Percentiles rank a stretch among this genome's conserved stretches.
These are phyloP conservation scores for Benincasa hispida DNA, from an alignment of 306 rosid genomes.

Conservation along the genomic window DNA sequence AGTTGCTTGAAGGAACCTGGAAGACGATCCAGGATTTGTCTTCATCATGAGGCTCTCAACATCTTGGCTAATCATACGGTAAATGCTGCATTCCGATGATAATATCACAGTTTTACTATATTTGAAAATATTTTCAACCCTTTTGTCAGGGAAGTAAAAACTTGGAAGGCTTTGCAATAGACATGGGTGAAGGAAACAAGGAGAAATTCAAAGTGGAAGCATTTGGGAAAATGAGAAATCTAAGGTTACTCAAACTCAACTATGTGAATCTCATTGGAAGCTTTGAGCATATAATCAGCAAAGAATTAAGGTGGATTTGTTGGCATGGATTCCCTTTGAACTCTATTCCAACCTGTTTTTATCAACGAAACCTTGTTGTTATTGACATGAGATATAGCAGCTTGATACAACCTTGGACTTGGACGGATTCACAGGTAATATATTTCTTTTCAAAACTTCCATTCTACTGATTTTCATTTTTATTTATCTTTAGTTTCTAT, in stretches of 20 bases:
- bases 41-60: background rate
- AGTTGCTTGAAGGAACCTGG: background rate
- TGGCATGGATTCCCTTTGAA: background rate
- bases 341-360: background rate
- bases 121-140: too few relatives aligned
- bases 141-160: background rate
- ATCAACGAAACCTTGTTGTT: background rate
- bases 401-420: background rate
- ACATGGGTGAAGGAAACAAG: background rate
- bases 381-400: slow-evolving; percentile 6
- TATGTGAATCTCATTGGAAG: background rate
- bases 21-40: slow-evolving; percentile 3
- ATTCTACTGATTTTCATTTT: too few relatives aligned
- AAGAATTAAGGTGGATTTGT: background rate
- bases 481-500: too few relatives aligned
- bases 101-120: too few relatives aligned
- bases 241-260: slow-evolving; percentile 1
- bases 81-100: too few relatives aligned
- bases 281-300: background rate
- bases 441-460: too few relatives aligned
- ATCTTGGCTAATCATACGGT: background rate
- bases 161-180: background rate
- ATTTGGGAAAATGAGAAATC: background rate
- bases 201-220: background rate
- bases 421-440: background rate